Evolutionary conservation across 305 asterid genomes (phyloP).

Genomic region (Rubia peregrina): DNA sequence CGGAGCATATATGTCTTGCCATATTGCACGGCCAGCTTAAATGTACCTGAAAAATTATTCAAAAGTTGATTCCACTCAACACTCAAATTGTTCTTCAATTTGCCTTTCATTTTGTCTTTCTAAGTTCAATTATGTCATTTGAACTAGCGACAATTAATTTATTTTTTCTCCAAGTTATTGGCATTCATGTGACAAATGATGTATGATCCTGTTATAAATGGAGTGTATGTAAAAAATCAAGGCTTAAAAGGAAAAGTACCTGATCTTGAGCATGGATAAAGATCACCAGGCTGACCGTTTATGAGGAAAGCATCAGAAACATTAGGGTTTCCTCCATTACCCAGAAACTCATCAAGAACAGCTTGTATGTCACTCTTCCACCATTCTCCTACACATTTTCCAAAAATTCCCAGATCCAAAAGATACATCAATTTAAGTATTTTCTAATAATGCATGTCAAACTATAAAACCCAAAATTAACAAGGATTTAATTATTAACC

Average conservation of each 20-base stretch:
- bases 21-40: constrained; percentile 13
- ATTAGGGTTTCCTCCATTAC: constrained; percentile 42
- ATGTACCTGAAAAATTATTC: constrained; percentile 15
- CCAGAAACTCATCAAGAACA: constrained; percentile 33
- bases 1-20: constrained; percentile 25
- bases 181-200: no score
- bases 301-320: constrained; percentile 57
- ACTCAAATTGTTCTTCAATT: no score
- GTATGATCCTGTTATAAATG: no score
- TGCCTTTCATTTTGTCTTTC: no score
- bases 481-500: neutral
- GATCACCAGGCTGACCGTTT: constrained; percentile 68
- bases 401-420: neutral
- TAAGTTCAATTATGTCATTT: no score
- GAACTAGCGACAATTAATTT: no score
- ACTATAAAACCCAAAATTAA: no score
- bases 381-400: constrained; percentile 53
- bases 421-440: neutral
- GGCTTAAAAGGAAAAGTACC: constrained; percentile 23
- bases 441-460: neutral
- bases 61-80: neutral
- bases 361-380: constrained; percentile 49
- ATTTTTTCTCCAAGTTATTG: no score
- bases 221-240: neutral
- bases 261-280: constrained; percentile 47